Base-by-base conservation (phyloP, 2,329 filamentous ascomycete genomes). In the Teratosphaeria nubilosa region DNA sequence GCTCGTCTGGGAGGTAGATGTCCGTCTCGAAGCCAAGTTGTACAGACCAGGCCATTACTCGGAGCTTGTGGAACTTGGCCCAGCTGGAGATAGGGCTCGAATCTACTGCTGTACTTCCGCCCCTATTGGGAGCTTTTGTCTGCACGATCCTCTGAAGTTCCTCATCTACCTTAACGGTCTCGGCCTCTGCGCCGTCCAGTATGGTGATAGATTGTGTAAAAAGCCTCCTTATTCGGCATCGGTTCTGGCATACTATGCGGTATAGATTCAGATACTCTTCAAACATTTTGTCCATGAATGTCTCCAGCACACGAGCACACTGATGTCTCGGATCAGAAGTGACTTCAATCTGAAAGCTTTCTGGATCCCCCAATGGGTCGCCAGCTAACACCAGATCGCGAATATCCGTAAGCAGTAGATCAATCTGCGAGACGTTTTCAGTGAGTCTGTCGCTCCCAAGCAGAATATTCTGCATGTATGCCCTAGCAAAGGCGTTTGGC, bases 21-120 rank as follows among this genome's bases (percentile, higher is more conserved):
- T 92, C 86, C 13, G 96, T 85, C 73, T 99, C 94, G 71, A 99
- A 97, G 13, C 95, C 94, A 32, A 96, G 83, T 69, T 96, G 88
- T 16, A 96, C 80, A 52, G 95, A 86, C 78, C 86, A 87, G 69
- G 92, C 87, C 80, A 96, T 90, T 67, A 92, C 84, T 31, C 82
- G 83, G n/a, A 96, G 80, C 72, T 96, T 97, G 73, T 95, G 89
- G 60, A 91, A 82, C 66, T 92, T 95, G 0, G 86, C 83, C 94
- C 94, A 99, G 3, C 88, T 91, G 1, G 88, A 90, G 0, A 97
- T 78, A 0, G 90, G 86, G 56, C 88, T 86, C 0, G 86, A 77
- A 75, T 74, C 79, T 53, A 27, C 48, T 14, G 57, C 31, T 31
- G 37, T 56, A 14, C 27, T 45, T 24, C 52, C 25, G 53, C 54